Base-by-base conservation (phyloP, 2,329 filamentous ascomycete species). In the Hymenoscyphus albidus region DNA sequence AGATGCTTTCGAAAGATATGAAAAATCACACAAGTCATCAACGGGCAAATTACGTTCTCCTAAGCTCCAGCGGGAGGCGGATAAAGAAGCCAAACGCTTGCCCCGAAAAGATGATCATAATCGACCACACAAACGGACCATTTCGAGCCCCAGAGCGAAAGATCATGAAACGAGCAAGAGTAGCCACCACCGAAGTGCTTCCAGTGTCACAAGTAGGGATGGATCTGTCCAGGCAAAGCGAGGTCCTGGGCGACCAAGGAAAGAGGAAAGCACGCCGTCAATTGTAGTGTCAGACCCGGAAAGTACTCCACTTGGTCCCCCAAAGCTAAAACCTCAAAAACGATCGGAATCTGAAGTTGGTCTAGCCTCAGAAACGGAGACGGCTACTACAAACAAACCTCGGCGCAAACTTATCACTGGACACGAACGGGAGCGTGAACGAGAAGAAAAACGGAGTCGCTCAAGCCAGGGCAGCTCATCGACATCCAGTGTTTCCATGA, bases 1-100 rank as follows among this genome's bases (percentile, higher is more conserved):
- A 75, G 83, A 88, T 48, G 86, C 90, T 3, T 93, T 88, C 69
- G 88, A 93, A 64, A 83, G 85, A 38, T 86, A 85, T 70, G 85
- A 82, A 68, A 84, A 83, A 62, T 76, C 75, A 1, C 80, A 82
- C 59, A 84, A 82, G 68, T 59, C 62, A 12, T 80, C 81, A 22
- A 71, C 74, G 13, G 70, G 75, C 18, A 86, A 83, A 69, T 77
- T 76, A 3, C 84, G 82, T 64, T 84, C 84, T 22, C 83, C 85
- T 1, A 77, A 72, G 38, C 74, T 76, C 16, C 76, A 79, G 9
- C 75, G 75, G 63, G 78, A 79, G 2, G 40, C 57, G n/a, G 67
- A 72, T 60, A 67, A 67, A 16, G 72, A 74, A 31, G 18, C 61
- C 9, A 72, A 65, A 59, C 70, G 71, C 48, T 10, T 61, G 13